Evolutionary conservation across 148 eudicot species (phyloP).

Genomic region (Polygonum aviculare): DNA sequence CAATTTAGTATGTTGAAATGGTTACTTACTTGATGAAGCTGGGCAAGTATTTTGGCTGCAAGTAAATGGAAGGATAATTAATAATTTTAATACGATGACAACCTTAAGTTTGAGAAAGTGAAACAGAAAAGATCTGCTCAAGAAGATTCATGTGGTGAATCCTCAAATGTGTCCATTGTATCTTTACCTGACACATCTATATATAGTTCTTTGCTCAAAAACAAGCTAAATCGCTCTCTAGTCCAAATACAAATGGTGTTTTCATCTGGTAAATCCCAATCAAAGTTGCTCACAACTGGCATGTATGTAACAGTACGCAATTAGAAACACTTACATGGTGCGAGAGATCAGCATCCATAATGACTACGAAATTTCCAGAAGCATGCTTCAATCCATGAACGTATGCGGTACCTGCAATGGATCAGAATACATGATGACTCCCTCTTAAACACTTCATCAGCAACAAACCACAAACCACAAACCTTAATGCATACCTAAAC

Average conservation of each 20-base stretch:
- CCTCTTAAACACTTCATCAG: conserved; percentile 2
- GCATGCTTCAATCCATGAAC: conserved; percentile 74
- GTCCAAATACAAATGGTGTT: not conserved
- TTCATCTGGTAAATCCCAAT: conserved; percentile 6
- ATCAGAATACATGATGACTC: not conserved
- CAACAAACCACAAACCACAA: conserved; percentile 11
- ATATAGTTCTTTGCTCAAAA: not conserved
- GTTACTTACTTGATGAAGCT: conserved; percentile 79
- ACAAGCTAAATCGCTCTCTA: not conserved
- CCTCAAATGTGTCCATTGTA: not conserved
- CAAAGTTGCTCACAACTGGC: not conserved
- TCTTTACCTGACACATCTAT: not conserved
- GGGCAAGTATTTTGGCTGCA: conserved; percentile 94
- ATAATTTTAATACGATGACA: not conserved
- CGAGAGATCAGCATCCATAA: conserved; percentile 74
- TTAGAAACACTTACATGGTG: conserved; percentile 56
- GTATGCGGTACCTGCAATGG: conserved; percentile 58
- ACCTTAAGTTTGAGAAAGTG: not conserved
- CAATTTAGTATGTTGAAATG: not conserved
- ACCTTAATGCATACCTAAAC: conserved; percentile 51
- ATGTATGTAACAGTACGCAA: not conserved
- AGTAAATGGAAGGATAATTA: conserved; percentile 1
- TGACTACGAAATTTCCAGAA: conserved; percentile 60
- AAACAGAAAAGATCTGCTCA: not conserved
- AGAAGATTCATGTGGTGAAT: not conserved